These are phyloP conservation scores for Chlorella vulgaris DNA, from an alignment of 139 green algal genomes.

Conservation along the genomic window DNA sequence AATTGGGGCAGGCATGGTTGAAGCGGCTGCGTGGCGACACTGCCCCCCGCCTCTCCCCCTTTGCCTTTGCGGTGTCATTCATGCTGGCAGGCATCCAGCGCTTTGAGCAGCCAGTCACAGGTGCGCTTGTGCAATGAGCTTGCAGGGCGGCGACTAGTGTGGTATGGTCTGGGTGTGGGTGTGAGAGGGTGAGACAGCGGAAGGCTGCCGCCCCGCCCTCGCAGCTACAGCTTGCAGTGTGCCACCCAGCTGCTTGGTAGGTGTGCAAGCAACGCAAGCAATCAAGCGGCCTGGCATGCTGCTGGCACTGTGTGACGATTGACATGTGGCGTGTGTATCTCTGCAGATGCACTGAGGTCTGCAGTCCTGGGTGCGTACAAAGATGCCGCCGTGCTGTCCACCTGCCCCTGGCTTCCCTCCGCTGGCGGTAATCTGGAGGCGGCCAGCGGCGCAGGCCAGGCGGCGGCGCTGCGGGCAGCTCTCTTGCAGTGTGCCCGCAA, in stretches of 20 bases:
- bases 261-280: too few relatives aligned
- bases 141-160: too few relatives aligned
- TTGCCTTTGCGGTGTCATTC: conserved; percentile 33
- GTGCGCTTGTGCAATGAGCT: not conserved
- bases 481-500: conserved; percentile 26
- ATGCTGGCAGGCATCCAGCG: conserved; percentile 28
- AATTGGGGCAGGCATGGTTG: conserved; percentile 38
- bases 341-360: conserved; percentile 21
- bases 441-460: not conserved
- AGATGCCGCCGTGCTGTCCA: not conserved
- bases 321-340: too few relatives aligned
- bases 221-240: too few relatives aligned
- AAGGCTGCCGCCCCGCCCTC: too few relatives aligned
- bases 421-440: not conserved
- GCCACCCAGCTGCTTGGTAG: too few relatives aligned
- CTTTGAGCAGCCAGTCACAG: conserved; percentile 31
- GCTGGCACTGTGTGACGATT: too few relatives aligned
- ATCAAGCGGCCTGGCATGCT: too few relatives aligned
- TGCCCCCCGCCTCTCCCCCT: conserved; percentile 7
- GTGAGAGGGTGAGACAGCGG: too few relatives aligned
- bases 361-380: not conserved
- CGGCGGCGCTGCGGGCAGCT: conserved; percentile 1
- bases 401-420: conserved; percentile 26
- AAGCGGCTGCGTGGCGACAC: conserved; percentile 14
- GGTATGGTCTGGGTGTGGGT: too few relatives aligned